Conservation (phyloP, 176 grass and related monocot genomes). For the Rhynchospora pubera region DNA sequence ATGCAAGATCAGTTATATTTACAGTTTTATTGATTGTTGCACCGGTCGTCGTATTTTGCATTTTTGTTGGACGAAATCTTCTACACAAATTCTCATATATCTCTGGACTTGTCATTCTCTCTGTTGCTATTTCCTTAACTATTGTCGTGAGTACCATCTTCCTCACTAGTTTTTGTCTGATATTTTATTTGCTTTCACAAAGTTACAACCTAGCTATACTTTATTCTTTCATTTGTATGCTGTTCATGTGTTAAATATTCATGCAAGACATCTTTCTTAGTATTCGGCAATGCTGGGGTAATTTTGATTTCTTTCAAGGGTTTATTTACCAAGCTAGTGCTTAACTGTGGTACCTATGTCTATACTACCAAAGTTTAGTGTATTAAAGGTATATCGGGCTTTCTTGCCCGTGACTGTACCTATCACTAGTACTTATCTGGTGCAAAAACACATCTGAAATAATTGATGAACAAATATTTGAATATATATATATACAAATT, state of each 20-base stretch:
- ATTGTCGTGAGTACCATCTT: conserved; percentile 52
- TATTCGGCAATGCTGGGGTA: no score
- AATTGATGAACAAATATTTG: not conserved
- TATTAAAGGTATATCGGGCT: not conserved
- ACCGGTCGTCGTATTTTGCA: conserved; percentile 71
- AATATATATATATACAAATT: not conserved
- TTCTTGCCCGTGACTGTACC: not conserved
- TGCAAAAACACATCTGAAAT: not conserved
- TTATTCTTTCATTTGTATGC: not conserved
- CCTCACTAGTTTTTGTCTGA: not conserved
- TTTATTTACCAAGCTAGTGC: not conserved
- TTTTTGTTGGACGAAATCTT: conserved; percentile 58
- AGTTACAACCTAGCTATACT: not conserved
- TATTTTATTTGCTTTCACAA: not conserved
- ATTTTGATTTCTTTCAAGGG: not conserved
- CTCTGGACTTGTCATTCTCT: conserved; percentile 54
- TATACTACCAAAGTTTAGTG: not conserved
- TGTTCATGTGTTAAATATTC: no score
- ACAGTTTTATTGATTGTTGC: conserved; percentile 66
- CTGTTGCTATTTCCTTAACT: conserved; percentile 38
- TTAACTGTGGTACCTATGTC: not conserved
- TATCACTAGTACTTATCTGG: not conserved
- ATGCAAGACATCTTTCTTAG: no score
- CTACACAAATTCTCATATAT: conserved; percentile 58
- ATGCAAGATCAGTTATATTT: conserved; percentile 51